Conservation (phyloP, 495 filamentous ascomycete species). For the Parathielavia hyrcaniae region DNA sequence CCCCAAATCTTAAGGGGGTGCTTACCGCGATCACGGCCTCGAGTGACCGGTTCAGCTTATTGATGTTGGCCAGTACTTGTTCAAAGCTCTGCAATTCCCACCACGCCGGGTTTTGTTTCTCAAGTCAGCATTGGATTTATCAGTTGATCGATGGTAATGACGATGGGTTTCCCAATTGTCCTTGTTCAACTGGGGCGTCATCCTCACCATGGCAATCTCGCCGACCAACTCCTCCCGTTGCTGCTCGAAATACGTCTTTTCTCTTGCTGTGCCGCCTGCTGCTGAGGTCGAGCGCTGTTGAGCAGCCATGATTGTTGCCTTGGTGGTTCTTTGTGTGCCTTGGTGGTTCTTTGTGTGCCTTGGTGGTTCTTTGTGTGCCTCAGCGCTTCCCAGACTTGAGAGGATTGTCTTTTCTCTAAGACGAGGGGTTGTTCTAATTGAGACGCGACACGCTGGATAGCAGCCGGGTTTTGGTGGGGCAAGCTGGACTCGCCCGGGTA, state of each 20-base stretch:
- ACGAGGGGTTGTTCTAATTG: too few species aligned
- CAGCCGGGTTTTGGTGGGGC: too few species aligned
- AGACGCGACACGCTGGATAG: too few species aligned
- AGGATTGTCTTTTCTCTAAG: too few species aligned
- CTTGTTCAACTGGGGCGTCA: neutral
- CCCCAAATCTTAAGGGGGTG: slow-evolving; percentile 1
- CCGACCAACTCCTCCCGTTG: slow-evolving; percentile 70
- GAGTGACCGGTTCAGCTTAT: slow-evolving; percentile 84
- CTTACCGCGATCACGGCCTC: slow-evolving; percentile 86
- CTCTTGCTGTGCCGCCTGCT: slow-evolving; percentile 23
- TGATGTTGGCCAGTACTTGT: slow-evolving; percentile 90
- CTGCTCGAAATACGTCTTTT: slow-evolving; percentile 62
- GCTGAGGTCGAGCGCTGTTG: slow-evolving; percentile 34
- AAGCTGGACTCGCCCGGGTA: too few species aligned
- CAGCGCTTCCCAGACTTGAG: too few species aligned
- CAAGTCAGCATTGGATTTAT: neutral
- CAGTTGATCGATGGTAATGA: neutral
- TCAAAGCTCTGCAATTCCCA: slow-evolving; percentile 63
- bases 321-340: too few species aligned
- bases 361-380: too few species aligned
- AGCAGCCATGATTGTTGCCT: slow-evolving; percentile 27
- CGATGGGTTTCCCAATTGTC: neutral
- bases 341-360: neutral
- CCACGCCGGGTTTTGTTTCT: neutral
- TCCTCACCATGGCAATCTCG: slow-evolving; percentile 68